phyloP scores from a whole-genome alignment of 2,329 filamentous ascomycete genomes.

The Exophiala alcalophila region DNA sequence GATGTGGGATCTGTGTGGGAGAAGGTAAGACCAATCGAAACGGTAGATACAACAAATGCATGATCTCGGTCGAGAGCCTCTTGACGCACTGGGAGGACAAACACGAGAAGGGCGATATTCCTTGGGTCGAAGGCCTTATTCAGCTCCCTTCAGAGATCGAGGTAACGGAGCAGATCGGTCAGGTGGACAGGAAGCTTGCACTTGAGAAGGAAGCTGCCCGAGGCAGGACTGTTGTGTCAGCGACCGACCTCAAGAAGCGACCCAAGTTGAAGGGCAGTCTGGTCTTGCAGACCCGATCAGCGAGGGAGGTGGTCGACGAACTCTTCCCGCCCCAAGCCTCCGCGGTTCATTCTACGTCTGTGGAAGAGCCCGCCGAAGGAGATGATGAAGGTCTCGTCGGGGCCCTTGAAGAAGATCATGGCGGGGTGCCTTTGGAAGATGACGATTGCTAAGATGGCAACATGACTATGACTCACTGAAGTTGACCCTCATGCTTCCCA shows the following conservation, averaged over 20 bases:
- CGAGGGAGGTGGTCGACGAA: slow-evolving; percentile 17
- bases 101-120: slow-evolving; percentile 10
- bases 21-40: slow-evolving; percentile 12
- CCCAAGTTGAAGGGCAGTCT: slow-evolving; percentile 20
- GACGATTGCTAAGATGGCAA: no score
- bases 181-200: slow-evolving; percentile 21
- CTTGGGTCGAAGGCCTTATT: slow-evolving; percentile 23
- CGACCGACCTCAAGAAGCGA: slow-evolving; percentile 17
- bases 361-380: no score
- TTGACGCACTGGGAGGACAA: slow-evolving; percentile 26
- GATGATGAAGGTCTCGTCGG: no score
- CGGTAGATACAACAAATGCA: slow-evolving; percentile 18
- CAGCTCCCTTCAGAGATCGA: slow-evolving; percentile 27
- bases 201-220: slow-evolving; percentile 17
- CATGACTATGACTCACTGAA: no score
- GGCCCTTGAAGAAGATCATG: no score
- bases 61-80: slow-evolving; percentile 15
- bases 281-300: slow-evolving; percentile 17
- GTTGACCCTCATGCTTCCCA: no score
- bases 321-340: no score
- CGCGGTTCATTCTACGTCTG: no score
- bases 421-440: no score
- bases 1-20: slow-evolving; percentile 24
- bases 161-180: slow-evolving; percentile 19
- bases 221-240: slow-evolving; percentile 1